Conservation (phyloP, 176 grass and related monocot species). For the Leersia perrieri region DNA sequence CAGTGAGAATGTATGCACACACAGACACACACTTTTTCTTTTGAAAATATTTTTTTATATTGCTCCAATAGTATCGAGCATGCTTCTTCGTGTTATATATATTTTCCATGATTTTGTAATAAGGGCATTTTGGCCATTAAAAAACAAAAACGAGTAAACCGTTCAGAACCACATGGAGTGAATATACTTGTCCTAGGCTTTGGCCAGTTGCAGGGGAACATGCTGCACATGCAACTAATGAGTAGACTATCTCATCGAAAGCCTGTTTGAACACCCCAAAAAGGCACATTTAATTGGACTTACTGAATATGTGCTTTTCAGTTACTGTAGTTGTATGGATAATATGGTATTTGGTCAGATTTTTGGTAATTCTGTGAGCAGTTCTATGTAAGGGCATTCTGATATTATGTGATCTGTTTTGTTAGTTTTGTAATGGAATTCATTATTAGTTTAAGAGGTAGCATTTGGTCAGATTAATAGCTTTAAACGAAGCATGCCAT, state of each 20-base stretch:
- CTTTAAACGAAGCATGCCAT: background rate
- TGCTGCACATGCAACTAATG: background rate
- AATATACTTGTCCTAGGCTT: background rate
- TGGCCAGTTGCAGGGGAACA: background rate
- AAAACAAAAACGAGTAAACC: background rate
- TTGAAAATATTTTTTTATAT: background rate
- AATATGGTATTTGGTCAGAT: background rate
- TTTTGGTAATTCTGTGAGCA: background rate
- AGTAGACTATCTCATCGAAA: background rate
- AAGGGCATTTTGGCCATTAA: background rate
- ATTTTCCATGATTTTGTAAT: background rate
- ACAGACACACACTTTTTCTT: background rate
- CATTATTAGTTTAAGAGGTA: too few relatives aligned
- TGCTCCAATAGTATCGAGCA: background rate
- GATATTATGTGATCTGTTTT: background rate
- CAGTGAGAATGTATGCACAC: conserved; percentile 68
- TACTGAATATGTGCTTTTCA: conserved; percentile 5
- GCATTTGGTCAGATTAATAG: too few relatives aligned
- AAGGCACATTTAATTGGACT: background rate
- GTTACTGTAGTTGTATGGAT: background rate
- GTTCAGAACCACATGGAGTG: background rate
- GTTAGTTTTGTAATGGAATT: background rate
- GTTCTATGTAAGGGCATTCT: background rate
- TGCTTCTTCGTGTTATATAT: background rate
- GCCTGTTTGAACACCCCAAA: background rate